Base-by-base conservation (phyloP, 768 basidiomycete species). In the Crepidotus variabilis region DNA sequence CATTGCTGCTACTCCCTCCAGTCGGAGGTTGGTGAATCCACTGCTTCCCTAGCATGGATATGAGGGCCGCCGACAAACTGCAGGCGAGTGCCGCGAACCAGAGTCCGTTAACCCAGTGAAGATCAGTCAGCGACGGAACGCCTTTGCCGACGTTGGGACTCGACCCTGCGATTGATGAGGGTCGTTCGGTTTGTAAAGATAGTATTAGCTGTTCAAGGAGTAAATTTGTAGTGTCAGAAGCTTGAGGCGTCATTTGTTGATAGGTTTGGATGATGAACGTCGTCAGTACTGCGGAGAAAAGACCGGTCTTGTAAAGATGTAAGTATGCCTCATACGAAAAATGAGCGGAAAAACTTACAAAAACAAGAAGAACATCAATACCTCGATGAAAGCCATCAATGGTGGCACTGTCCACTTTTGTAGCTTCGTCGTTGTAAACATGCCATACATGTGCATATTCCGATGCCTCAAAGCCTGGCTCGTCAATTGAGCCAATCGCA, bases 1-100 rank as follows among this genome's bases (percentile, higher is more conserved):
- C 71, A 0, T 74, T 71, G 2, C 77, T 73, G 10, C 74, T 75
- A 0, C 67, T 64, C 43, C 69, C 65, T 10, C 70, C 64, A 4
- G 61, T 59, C 39, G 72, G 73, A 8, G 35, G 35, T 36, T 36
- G 35, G 20, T 76, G 72, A 6, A 77, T 63, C 78, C 78, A 79
- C 62, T 78, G 78, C 47, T 78, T 77, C 2, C 74, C 72, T 1
- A 78, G 69, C 74, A 78, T 77, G n/a, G 76, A 74, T 48, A 76
- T 66, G 0, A 79, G 63, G 6, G 75, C 75, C 5, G 74, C 71
- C 2, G 75, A 73, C 32, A 78, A 69, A 56, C 75, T 75, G 61
- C 69, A 76, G 4, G 73, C 65, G 22, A 78, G 64, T 14, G 75
- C 74, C 13, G 74, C 70, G 58, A 79, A 78, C 78, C 78, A 79